These are phyloP conservation scores for Scheffersomyces titani DNA, from an alignment of 1,139 yeast species.

Conservation along the genomic window DNA sequence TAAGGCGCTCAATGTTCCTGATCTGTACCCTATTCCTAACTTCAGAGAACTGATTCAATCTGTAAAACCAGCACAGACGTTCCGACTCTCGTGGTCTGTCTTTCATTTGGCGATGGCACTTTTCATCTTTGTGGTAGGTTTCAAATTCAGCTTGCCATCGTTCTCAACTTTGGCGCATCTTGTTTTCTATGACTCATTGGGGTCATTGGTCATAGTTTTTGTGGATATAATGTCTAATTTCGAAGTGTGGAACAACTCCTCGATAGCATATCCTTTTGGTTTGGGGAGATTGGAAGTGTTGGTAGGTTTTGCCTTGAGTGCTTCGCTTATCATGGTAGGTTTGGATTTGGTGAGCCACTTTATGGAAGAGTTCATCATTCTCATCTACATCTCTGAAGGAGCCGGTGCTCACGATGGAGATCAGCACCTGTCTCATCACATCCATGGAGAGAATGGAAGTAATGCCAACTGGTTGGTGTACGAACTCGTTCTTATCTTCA, in stretches of 20 bases:
- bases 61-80: constrained; percentile 53
- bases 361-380: constrained; percentile 68
- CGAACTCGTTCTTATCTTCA: constrained; percentile 27
- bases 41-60: constrained; percentile 60
- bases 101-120: constrained; percentile 60
- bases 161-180: constrained; percentile 84
- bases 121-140: constrained; percentile 61
- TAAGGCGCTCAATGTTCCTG: constrained; percentile 72
- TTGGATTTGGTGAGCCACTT: constrained; percentile 85
- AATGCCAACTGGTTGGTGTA: constrained; percentile 35
- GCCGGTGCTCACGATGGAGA: constrained; percentile 27
- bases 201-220: constrained; percentile 66
- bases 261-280: constrained; percentile 88
- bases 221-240: constrained; percentile 86
- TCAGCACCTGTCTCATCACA: constrained; percentile 50
- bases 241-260: constrained; percentile 87
- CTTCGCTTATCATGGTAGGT: constrained; percentile 87
- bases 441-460: constrained; percentile 46
- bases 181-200: constrained; percentile 82
- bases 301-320: constrained; percentile 83
- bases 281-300: constrained; percentile 84
- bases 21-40: constrained; percentile 79
- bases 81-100: constrained; percentile 65
- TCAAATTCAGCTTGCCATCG: constrained; percentile 56
- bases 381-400: constrained; percentile 42